A percentile compares a stretch with the other conserved stretches of the same genome.
Conservation (phyloP, 1,139 yeast genomes). For the Suzukiozyma palmioleophila region DNA sequence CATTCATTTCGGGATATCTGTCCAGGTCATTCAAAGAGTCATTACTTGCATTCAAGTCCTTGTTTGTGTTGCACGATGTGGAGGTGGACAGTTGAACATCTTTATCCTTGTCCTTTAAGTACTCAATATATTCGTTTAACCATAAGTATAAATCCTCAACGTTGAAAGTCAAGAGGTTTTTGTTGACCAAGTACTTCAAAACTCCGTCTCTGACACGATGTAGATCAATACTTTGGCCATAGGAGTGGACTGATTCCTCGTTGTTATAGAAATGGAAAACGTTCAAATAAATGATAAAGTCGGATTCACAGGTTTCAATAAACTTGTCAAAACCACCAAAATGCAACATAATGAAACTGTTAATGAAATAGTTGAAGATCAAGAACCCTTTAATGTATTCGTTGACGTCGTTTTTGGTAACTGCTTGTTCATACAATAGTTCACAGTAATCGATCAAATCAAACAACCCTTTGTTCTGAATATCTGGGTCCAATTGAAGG, state of each 20-base stretch:
- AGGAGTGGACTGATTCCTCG: slow-evolving; percentile 21
- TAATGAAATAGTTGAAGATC: slow-evolving; percentile 42
- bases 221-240: slow-evolving; percentile 21
- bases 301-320: slow-evolving; percentile 34
- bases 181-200: slow-evolving; percentile 26
- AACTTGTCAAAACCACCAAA: slow-evolving; percentile 43
- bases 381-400: slow-evolving; percentile 37
- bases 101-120: slow-evolving; percentile 31
- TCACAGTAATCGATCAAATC: slow-evolving; percentile 44
- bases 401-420: slow-evolving; percentile 15
- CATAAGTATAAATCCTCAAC: slow-evolving; percentile 36
- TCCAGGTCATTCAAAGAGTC: too few species aligned
- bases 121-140: slow-evolving; percentile 40
- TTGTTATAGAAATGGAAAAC: slow-evolving; percentile 40
- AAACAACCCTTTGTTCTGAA: slow-evolving; percentile 34
- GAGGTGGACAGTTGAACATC: slow-evolving; percentile 1
- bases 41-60: too few species aligned
- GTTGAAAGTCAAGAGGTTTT: slow-evolving; percentile 32
- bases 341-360: slow-evolving; percentile 41
- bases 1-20: too few species aligned
- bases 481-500: slow-evolving; percentile 30
- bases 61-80: too few species aligned
- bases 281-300: slow-evolving; percentile 42
- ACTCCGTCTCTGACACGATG: slow-evolving; percentile 23
- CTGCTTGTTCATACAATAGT: slow-evolving; percentile 29